phyloP scores from a whole-genome alignment of 2,329 filamentous ascomycete species.

The Neurospora crassa region DNA sequence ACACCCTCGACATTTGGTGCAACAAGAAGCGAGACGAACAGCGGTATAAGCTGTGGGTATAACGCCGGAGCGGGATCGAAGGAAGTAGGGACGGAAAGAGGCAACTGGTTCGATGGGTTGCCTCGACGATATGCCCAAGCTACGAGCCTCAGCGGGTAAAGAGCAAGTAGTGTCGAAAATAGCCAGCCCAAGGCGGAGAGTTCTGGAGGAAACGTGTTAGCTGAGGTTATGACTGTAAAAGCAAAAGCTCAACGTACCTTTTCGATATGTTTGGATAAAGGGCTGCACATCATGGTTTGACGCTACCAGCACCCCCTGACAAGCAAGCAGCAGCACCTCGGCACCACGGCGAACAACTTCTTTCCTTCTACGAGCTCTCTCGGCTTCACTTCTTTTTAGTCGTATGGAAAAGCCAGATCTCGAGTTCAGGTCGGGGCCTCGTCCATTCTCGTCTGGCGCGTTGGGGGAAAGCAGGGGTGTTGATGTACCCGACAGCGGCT shows the following conservation, averaged over 20 bases:
- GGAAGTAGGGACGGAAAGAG: conserved; percentile 53
- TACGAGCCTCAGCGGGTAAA: conserved; percentile 53
- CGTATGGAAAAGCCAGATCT: conserved; percentile 17
- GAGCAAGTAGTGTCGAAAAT: conserved; percentile 30
- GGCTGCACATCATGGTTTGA: conserved; percentile 37
- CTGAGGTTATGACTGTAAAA: conserved; percentile 9
- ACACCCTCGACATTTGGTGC: conserved; percentile 49
- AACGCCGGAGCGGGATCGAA: conserved; percentile 90
- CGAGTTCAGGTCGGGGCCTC: conserved; percentile 11
- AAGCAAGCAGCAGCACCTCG: conserved; percentile 42
- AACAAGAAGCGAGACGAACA: conserved; percentile 68
- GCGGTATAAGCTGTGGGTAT: conserved; percentile 69
- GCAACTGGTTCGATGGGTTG: conserved; percentile 27
- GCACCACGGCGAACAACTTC: conserved; percentile 42
- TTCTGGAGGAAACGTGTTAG: conserved; percentile 26
- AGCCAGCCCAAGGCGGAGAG: conserved; percentile 28
- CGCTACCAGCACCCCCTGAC: conserved; percentile 38
- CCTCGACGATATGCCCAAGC: conserved; percentile 35
- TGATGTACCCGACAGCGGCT: conserved; percentile 41
- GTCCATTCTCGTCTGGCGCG: conserved; percentile 32
- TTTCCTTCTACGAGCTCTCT: conserved; percentile 34
- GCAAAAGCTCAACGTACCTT: conserved; percentile 29
- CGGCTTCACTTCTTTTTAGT: conserved; percentile 20
- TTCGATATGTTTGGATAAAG: conserved; percentile 36
- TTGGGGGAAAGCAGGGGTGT: conserved; percentile 46